Percentiles rank a stretch among this genome's conserved stretches.
phyloP scores from a whole-genome alignment of 148 eudicot genomes.

The Camellia lanceoleosa region DNA sequence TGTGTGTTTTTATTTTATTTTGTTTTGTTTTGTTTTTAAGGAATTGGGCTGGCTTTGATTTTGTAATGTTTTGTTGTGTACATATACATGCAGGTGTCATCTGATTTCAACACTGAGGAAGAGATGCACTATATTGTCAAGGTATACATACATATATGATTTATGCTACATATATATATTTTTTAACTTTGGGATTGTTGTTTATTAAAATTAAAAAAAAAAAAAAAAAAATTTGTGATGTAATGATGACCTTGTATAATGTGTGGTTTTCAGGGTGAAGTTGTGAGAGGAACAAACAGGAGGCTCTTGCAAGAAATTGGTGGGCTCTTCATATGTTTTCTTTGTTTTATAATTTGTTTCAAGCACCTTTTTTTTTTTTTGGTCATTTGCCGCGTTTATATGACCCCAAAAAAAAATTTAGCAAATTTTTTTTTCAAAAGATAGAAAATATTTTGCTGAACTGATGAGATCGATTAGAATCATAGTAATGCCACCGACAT shows the following conservation, averaged over 20 bases:
- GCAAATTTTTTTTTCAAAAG: too few relatives aligned
- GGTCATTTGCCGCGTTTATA: too few relatives aligned
- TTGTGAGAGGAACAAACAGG: not conserved
- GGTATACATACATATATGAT: not conserved
- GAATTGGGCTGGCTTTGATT: not conserved
- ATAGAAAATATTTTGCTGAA: too few relatives aligned
- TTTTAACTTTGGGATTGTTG: not conserved
- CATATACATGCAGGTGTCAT: not conserved
- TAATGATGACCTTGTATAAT: not conserved
- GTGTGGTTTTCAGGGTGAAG: not conserved
- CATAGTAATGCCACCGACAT: too few relatives aligned
- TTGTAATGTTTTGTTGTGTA: not conserved
- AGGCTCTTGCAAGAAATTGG: conserved; percentile 8
- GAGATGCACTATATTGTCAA: not conserved
- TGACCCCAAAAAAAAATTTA: too few relatives aligned
- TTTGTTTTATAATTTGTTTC: too few relatives aligned
- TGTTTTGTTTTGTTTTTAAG: too few relatives aligned
- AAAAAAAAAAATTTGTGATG: not conserved
- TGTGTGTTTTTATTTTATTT: too few relatives aligned
- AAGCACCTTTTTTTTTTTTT: too few relatives aligned
- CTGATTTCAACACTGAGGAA: not conserved
- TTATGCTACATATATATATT: too few relatives aligned
- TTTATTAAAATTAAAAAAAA: not conserved
- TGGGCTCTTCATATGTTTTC: not conserved
- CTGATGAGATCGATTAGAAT: too few relatives aligned